phyloP scores from a whole-genome alignment of 164 flowering plant species.

The Hamamelis virginiana region DNA sequence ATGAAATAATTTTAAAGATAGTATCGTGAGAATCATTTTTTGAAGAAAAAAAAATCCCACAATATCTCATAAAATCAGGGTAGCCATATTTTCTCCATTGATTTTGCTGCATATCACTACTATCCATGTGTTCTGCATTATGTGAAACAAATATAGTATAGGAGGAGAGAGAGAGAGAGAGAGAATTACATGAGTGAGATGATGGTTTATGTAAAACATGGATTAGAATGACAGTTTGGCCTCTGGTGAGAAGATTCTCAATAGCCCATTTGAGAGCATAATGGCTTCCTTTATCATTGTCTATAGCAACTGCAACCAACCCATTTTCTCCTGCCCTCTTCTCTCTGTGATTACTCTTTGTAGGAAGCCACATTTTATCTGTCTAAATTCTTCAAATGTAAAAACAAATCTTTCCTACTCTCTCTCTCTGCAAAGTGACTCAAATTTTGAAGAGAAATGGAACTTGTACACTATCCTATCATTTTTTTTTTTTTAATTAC shows the following conservation, averaged over 20 bases:
- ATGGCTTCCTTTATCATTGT: conserved; percentile 61
- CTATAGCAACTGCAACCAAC: conserved; percentile 53
- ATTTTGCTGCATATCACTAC: too few species aligned
- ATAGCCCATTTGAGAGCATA: conserved; percentile 58
- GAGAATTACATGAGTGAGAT: not conserved
- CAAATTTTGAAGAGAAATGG: too few species aligned
- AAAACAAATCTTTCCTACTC: too few species aligned
- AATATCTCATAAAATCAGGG: not conserved
- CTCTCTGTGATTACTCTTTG: conserved; percentile 8
- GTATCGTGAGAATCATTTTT: too few species aligned
- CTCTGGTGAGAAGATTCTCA: conserved; percentile 44
- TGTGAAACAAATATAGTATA: too few species aligned
- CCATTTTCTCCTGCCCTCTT: conserved; percentile 29
- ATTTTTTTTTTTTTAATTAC: too few species aligned
- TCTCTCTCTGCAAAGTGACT: too few species aligned
- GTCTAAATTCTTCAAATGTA: not conserved
- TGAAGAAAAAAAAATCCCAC: not conserved
- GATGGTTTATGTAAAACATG: conserved; percentile 33
- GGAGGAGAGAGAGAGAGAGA: not conserved
- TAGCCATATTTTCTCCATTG: too few species aligned
- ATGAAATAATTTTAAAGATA: too few species aligned
- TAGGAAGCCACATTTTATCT: conserved; percentile 30
- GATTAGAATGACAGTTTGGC: conserved; percentile 50
- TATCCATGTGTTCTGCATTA: too few species aligned
- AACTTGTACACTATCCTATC: too few species aligned